Base-by-base conservation (phyloP, 139 green algal genomes). In the Tetradesmus obliquus region DNA sequence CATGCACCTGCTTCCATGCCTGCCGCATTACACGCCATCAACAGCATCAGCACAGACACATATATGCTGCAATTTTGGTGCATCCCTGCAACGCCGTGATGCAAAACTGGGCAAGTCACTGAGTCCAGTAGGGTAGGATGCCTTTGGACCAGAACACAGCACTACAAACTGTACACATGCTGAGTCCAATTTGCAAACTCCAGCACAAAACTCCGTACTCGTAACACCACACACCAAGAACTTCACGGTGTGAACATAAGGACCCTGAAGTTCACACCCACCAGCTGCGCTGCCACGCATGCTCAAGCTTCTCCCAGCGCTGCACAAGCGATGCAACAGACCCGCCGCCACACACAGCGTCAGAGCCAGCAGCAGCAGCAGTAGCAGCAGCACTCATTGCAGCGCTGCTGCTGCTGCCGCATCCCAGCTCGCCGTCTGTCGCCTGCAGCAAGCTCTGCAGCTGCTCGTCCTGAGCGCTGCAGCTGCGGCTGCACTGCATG, bases 261-360 rank as follows among this genome's bases (percentile, higher is more conserved):
- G 62, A 12, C 10, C 62, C 62, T 15, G 62, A 17, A 51, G 3
- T 53, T 53, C 24, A 82, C 24, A 82, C 76, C 76, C 76, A 82
- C 76, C 76, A 82, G 24, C 24, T 82, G 76, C 24, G n/a, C 76
- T 82, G 76, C 76, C 76, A 82, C 13, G 76, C 76, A 15, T 82
- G n/a, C 24, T 82, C 76, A 22, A 82, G n/a, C 76, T 82, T 51
- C 24, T 53, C 24, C 76, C 76, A 82, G 1, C 24, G 76, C n/a
- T 82, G 76, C 76, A 53, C 24, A 22, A 82, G 76, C 20, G 76
- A 3, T 54, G 76, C 76, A 76, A 76, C 66, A 24, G 66, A 76
- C 76, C 55, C 76, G 22, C 76, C 54, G 76, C 24, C 76, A 82
- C 24, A 53, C n/a, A 4, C 15, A 17, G n/a, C 62, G 13, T 72